Evolutionary conservation across 2,329 filamentous ascomycete species (phyloP).

Genomic region (Alternaria hordeiaustralica): DNA sequence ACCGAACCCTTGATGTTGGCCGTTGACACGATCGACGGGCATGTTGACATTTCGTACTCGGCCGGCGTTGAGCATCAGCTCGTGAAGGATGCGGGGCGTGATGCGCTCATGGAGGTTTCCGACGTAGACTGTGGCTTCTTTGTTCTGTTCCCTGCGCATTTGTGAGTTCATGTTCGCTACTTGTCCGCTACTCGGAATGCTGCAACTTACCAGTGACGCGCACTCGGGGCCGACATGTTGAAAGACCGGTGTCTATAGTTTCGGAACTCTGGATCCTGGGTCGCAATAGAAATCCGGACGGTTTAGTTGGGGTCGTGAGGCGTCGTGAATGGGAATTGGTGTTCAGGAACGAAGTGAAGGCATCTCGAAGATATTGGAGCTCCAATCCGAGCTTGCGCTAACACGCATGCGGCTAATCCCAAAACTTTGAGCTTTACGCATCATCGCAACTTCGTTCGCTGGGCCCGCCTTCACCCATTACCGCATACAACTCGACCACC

Average conservation of each 20-base stretch:
- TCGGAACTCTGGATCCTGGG: not conserved
- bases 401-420: slow-evolving; percentile 12
- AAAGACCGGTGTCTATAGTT: not conserved
- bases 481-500: slow-evolving; percentile 1
- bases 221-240: slow-evolving; percentile 65
- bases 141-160: slow-evolving; percentile 74
- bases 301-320: not conserved
- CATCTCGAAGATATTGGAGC: slow-evolving; percentile 31
- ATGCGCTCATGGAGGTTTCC: slow-evolving; percentile 98
- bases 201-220: slow-evolving; percentile 73
- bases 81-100: slow-evolving; percentile 88
- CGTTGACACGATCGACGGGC: slow-evolving; percentile 96
- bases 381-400: slow-evolving; percentile 17
- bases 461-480: slow-evolving; percentile 7
- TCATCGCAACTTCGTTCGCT: slow-evolving; percentile 15
- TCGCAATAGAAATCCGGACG: not conserved
- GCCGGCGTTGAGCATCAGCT: slow-evolving; percentile 97
- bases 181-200: not conserved
- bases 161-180: slow-evolving; percentile 20
- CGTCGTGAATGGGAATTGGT: slow-evolving; percentile 8
- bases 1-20: slow-evolving; percentile 95
- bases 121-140: slow-evolving; percentile 96
- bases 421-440: slow-evolving; percentile 33
- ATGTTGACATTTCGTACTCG: slow-evolving; percentile 98
- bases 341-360: slow-evolving; percentile 3